Evolutionary conservation across 805 yeast genomes (phyloP).

Genomic region (Candida adriatica): DNA sequence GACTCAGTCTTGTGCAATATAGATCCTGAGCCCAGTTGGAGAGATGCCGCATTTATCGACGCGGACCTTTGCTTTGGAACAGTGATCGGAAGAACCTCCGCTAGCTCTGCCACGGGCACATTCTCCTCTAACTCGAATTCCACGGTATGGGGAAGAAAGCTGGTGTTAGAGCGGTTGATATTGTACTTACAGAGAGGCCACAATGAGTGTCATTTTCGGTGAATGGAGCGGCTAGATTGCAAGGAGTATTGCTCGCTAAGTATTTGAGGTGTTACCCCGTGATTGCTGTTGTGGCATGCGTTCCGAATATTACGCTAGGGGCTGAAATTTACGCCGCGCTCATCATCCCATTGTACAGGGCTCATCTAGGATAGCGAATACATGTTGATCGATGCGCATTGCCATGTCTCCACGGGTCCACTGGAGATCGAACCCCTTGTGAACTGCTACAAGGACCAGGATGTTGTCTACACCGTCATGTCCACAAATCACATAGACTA

Average conservation of each 20-base stretch:
- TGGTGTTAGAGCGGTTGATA: conserved; percentile 15
- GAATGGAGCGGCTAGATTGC: neutral
- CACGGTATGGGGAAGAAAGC: conserved; percentile 72
- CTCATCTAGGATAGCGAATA: no score
- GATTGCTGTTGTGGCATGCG: no score
- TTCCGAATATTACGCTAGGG: no score
- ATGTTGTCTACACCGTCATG: conserved; percentile 31
- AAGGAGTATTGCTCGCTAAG: no score
- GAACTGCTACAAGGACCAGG: conserved; percentile 3
- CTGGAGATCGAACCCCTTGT: conserved; percentile 1
- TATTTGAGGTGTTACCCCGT: no score
- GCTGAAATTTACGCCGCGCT: no score
- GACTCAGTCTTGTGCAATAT: conserved; percentile 3
- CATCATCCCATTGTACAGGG: no score
- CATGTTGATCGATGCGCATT: conserved; percentile 29
- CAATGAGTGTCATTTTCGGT: conserved; percentile 51
- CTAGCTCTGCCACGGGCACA: conserved; percentile 27
- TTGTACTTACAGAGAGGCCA: conserved; percentile 57
- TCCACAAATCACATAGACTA: conserved; percentile 38
- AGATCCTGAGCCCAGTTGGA: conserved; percentile 15
- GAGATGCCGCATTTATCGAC: conserved; percentile 10
- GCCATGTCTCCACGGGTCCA: conserved; percentile 25
- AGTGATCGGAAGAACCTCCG: conserved; percentile 11
- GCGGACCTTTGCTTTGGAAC: conserved; percentile 17
- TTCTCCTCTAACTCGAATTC: conserved; percentile 36